Base-by-base conservation (phyloP, 2,329 filamentous ascomycete species). In the Lachnellula willkommii region DNA sequence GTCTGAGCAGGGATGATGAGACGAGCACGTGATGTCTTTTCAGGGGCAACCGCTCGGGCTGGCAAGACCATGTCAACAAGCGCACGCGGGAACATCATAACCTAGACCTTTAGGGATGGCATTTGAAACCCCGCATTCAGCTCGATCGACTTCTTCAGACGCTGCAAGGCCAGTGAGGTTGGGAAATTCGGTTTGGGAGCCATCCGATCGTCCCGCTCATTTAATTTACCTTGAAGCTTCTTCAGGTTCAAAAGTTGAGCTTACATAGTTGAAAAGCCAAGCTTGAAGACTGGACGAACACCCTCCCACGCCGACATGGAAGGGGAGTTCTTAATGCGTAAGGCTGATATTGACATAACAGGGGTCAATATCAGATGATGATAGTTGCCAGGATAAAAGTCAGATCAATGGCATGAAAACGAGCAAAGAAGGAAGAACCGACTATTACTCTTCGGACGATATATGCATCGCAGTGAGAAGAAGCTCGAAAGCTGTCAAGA, bases 21-120 rank as follows among this genome's bases (percentile, higher is more conserved):
- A 62, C 60, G 47, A 43, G 3, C 60, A 59, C 54, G 58, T 62
- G 60, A 59, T 22, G 22, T 5, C 17, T 8, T 20, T 26, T 26
- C 43, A 20, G 20, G 17, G 22, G 43, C 4, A 46, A 14, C 3
- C 22, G 20, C 43, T 15, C 43, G 5, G 20, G 6, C 9, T 11
- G 14, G 24, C 15, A 24, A 3, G 7, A 28, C 43, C 8, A 46
- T 22, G 7, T 46, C 8, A 17, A 11, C 43, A 15, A 12, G n/a
- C n/a, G n/a, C n/a, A 11, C 20, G 22, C 14, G 26, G 11, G 22
- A 26, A 22, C 14, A 26, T 20, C 20, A 20, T 48, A 51, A 52
- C 28, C 47, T 22, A 22, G 46, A n/a, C 32, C 36, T 36, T 53
- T 32, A 26, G 35, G 46, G 17, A 37, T 47, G 12, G 48, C 14